Evolutionary conservation across 2,329 filamentous ascomycete species (phyloP).

Genomic region (Epicoccum nigrum): DNA sequence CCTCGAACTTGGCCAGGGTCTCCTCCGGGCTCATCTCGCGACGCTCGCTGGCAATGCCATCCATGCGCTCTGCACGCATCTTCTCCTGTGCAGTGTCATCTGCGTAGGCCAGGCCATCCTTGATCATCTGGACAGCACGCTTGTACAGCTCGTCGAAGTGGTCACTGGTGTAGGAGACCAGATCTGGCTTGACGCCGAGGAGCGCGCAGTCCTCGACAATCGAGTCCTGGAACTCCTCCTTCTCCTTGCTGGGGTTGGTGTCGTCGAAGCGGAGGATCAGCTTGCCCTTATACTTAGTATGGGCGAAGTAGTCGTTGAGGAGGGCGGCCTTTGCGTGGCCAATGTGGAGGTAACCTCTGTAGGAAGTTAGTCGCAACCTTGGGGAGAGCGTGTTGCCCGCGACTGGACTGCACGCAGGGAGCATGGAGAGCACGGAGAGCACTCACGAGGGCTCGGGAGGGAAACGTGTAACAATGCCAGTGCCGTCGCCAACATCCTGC

Average conservation of each 20-base stretch:
- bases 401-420: too few relatives aligned
- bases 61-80: slow-evolving; percentile 83
- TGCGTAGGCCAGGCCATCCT: slow-evolving; percentile 86
- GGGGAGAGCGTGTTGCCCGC: background rate
- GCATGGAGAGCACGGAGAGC: background rate
- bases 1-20: slow-evolving; percentile 82
- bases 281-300: slow-evolving; percentile 89
- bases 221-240: slow-evolving; percentile 91
- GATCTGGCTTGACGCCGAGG: slow-evolving; percentile 90
- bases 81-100: slow-evolving; percentile 91
- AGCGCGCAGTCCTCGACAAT: slow-evolving; percentile 90
- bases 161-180: slow-evolving; percentile 88
- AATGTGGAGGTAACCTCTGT: slow-evolving; percentile 83
- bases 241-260: slow-evolving; percentile 97
- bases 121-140: slow-evolving; percentile 81
- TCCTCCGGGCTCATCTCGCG: slow-evolving; percentile 82
- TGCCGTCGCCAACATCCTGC: slow-evolving; percentile 77
- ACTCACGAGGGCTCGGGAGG: slow-evolving; percentile 87
- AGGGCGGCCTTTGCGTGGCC: slow-evolving; percentile 94
- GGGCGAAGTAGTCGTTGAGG: slow-evolving; percentile 95
- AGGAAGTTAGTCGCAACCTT: slow-evolving; percentile 15
- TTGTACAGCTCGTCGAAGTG: slow-evolving; percentile 94
- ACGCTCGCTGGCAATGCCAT: slow-evolving; percentile 80
- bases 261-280: slow-evolving; percentile 94
- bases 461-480: slow-evolving; percentile 84